Percentiles rank a stretch among this genome's conserved stretches.
Conservation (phyloP, 768 basidiomycete genomes). For the Pleurotus sapidus region DNA sequence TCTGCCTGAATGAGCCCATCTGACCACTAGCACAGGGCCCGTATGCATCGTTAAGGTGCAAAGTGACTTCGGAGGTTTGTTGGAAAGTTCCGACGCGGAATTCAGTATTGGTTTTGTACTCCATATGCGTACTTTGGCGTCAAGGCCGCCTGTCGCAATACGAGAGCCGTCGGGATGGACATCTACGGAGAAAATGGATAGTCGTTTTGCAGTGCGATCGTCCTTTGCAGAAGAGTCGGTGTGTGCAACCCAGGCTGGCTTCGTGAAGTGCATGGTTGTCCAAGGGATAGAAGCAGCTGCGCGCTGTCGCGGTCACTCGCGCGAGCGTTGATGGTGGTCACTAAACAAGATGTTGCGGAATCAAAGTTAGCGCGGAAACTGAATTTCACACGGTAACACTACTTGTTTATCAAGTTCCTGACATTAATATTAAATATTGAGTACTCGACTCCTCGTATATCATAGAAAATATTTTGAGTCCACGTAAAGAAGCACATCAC, state of each 20-base stretch:
- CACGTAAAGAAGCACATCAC: no score
- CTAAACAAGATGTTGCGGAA: no score
- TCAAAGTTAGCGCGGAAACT: no score
- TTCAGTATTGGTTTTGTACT: conserved; percentile 93
- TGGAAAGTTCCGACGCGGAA: conserved; percentile 58
- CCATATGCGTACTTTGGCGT: conserved; percentile 97
- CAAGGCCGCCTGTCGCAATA: conserved; percentile 96
- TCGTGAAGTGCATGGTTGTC: conserved; percentile 73
- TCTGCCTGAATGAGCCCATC: conserved; percentile 92
- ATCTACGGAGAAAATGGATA: conserved; percentile 89
- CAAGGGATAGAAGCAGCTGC: no score
- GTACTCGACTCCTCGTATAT: no score
- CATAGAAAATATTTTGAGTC: no score
- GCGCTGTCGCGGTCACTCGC: no score
- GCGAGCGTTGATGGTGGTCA: no score
- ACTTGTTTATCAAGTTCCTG: no score
- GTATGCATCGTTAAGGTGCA: conserved; percentile 94
- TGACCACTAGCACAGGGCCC: conserved; percentile 85
- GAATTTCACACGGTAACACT: no score
- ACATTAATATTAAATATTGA: no score
- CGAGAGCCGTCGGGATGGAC: conserved; percentile 96
- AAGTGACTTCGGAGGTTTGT: conserved; percentile 79
- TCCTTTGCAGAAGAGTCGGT: conserved; percentile 63
- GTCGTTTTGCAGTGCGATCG: conserved; percentile 59
- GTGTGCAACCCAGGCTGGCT: conserved; percentile 78